Percentiles rank a stretch among this genome's conserved stretches.
These are phyloP conservation scores for Petunia secreta DNA, from an alignment of 257 asterid genomes.

Conservation along the genomic window DNA sequence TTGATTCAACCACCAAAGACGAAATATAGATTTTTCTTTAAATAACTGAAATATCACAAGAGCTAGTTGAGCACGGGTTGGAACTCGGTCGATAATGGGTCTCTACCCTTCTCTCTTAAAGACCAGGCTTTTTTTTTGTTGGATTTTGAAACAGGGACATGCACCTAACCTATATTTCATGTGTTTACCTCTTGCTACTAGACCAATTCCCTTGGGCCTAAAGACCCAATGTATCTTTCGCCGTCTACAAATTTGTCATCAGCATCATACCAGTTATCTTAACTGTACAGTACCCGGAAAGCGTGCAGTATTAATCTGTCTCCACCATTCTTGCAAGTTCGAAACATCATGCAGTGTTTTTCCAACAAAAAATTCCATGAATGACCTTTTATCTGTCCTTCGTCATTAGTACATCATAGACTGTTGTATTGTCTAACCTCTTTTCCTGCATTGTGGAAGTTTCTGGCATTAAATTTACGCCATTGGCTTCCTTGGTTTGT, in stretches of 20 bases:
- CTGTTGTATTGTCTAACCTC: conserved; percentile 64
- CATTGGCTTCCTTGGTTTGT: conserved; percentile 26
- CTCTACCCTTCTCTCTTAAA: too few species aligned
- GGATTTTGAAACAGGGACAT: too few species aligned
- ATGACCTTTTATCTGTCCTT: conserved; percentile 61
- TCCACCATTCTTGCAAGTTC: conserved; percentile 52
- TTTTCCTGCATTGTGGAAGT: conserved; percentile 40
- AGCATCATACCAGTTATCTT: too few species aligned
- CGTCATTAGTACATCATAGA: conserved; percentile 62
- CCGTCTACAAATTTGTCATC: conserved; percentile 50
- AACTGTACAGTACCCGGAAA: too few species aligned
- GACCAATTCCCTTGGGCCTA: conserved; percentile 29
- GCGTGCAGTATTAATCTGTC: not conserved
- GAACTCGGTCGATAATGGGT: too few species aligned
- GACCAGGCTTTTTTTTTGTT: too few species aligned
- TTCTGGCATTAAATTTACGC: conserved; percentile 21
- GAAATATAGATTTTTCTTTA: too few species aligned
- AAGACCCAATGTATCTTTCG: conserved; percentile 70
- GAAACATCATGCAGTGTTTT: conserved; percentile 67
- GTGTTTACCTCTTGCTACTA: too few species aligned
- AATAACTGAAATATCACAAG: too few species aligned
- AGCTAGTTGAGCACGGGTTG: too few species aligned
- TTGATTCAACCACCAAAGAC: too few species aligned
- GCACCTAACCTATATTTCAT: too few species aligned
- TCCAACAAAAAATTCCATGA: conserved; percentile 67